phyloP scores from a whole-genome alignment of 345 rosid genomes.

The Fremontodendron californicum region DNA sequence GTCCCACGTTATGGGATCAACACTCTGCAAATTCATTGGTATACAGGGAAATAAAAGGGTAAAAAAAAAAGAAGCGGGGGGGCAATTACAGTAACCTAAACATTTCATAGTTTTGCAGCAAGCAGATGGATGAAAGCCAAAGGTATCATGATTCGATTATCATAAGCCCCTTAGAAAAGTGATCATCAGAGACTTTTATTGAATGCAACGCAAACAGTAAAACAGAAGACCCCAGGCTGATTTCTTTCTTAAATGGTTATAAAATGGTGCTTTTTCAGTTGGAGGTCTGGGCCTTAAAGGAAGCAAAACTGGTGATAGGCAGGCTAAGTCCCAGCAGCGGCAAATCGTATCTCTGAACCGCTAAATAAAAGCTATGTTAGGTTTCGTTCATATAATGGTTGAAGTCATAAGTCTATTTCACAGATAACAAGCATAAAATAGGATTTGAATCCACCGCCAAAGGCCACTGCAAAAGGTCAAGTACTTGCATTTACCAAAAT shows the following conservation, averaged over 20 bases:
- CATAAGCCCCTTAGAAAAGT: not conserved
- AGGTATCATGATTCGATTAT: not conserved
- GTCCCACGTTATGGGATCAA: not conserved
- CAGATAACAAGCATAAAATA: not conserved
- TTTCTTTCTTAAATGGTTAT: not conserved
- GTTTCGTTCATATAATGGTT: not conserved
- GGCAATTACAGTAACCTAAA: not conserved
- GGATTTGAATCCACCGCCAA: not conserved
- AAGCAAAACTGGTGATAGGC: not conserved
- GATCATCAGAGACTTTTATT: not conserved
- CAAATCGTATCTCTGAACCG: not conserved
- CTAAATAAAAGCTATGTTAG: not conserved
- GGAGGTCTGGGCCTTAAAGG: not conserved
- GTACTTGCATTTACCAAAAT: not conserved
- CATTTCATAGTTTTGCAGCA: not conserved
- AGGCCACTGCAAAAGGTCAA: not conserved
- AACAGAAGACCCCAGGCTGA: not conserved
- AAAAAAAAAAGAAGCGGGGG: too few relatives aligned
- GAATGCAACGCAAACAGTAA: not conserved
- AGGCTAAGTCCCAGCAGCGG: not conserved
- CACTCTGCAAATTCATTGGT: not conserved
- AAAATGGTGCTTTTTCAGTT: not conserved
- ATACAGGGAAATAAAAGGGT: not conserved
- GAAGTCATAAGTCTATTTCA: not conserved
- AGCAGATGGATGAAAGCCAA: not conserved